Conservation (phyloP, 2,329 filamentous ascomycete species). For the Helotiales sp. region DNA sequence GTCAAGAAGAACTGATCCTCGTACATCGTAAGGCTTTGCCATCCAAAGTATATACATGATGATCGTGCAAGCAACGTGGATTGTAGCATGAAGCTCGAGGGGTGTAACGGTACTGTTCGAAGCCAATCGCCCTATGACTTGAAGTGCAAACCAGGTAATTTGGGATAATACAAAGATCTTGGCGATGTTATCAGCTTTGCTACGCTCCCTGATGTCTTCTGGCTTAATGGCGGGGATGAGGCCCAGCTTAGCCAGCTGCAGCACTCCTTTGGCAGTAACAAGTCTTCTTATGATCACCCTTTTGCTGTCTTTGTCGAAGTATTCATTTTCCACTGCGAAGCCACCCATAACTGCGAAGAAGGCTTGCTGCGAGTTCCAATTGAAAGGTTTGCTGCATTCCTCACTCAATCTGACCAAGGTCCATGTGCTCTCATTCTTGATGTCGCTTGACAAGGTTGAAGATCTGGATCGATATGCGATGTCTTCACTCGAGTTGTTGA, state of each 20-base stretch:
- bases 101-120: neutral
- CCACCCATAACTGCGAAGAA: constrained; percentile 3
- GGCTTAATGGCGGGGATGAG: neutral
- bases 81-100: neutral
- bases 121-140: neutral
- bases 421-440: neutral
- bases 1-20: neutral
- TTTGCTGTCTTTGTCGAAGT: neutral
- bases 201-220: constrained; percentile 1
- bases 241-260: neutral
- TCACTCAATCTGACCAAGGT: neutral
- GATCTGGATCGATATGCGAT: neutral
- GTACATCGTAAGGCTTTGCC: constrained; percentile 1
- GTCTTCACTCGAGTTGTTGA: neutral
- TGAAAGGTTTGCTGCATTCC: neutral
- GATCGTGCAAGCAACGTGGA: constrained; percentile 2
- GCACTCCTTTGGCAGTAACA: neutral
- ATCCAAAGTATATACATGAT: neutral
- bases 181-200: constrained; percentile 1
- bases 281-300: neutral
- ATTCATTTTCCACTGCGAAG: neutral
- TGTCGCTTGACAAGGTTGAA: neutral
- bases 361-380: neutral
- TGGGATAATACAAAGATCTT: neutral
- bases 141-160: neutral